Conservation (phyloP, 495 filamentous ascomycete genomes). For the Letharia lupina region DNA sequence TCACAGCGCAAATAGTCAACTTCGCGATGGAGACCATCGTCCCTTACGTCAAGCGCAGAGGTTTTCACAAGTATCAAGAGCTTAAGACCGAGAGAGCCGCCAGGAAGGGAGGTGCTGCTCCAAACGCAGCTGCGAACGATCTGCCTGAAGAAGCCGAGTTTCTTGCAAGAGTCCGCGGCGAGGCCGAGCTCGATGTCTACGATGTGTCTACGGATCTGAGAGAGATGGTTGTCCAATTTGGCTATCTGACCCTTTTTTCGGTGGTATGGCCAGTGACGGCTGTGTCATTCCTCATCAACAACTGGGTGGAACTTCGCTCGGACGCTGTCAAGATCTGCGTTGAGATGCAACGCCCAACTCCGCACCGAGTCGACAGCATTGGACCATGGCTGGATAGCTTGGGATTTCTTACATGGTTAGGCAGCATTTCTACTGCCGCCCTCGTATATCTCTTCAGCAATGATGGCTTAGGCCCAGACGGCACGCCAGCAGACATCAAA, state of each 20-base stretch:
- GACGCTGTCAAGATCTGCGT: constrained; percentile 93
- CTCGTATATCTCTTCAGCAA: constrained; percentile 82
- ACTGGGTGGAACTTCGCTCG: constrained; percentile 90
- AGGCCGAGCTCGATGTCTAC: constrained; percentile 79
- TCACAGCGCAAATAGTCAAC: constrained; percentile 88
- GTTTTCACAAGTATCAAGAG: constrained; percentile 58
- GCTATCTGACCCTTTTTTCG: constrained; percentile 89
- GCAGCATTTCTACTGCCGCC: constrained; percentile 74
- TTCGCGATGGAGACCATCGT: constrained; percentile 80
- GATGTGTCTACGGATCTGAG: constrained; percentile 81
- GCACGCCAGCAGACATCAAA: constrained; percentile 57
- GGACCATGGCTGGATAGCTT: constrained; percentile 88
- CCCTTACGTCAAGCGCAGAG: constrained; percentile 66
- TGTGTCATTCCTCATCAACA: constrained; percentile 85
- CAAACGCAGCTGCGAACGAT: constrained; percentile 41
- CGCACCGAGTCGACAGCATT: constrained; percentile 82
- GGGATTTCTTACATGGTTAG: constrained; percentile 84
- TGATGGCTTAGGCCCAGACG: constrained; percentile 46
- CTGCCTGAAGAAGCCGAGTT: constrained; percentile 67
- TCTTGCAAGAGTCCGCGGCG: constrained; percentile 69
- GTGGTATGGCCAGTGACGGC: constrained; percentile 87
- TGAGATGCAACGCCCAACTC: constrained; percentile 80
- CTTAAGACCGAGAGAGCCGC: constrained; percentile 50
- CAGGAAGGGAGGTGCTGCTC: constrained; percentile 35
- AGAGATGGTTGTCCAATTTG: constrained; percentile 94